These are phyloP conservation scores for Priceomyces fermenticarens DNA, from an alignment of 805 yeast species.

Conservation along the genomic window DNA sequence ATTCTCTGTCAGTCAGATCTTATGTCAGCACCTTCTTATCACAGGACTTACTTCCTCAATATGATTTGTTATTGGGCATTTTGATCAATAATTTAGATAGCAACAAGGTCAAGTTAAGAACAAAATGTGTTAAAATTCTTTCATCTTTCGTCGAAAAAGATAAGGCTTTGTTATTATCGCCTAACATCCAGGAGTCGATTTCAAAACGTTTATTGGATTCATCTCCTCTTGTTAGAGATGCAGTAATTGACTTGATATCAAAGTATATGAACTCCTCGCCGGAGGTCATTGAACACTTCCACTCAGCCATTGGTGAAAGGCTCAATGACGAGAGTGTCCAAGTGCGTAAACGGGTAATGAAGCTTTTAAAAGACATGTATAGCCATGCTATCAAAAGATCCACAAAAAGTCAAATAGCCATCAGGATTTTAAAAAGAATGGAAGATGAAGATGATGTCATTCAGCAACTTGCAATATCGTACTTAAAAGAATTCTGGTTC, in stretches of 20 bases:
- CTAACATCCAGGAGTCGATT: conserved; percentile 52
- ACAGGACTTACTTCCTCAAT: conserved; percentile 33
- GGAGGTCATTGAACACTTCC: conserved; percentile 46
- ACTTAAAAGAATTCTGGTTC: conserved; percentile 26
- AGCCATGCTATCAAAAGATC: conserved; percentile 22
- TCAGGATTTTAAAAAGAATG: conserved; percentile 50
- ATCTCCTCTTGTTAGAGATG: conserved; percentile 73
- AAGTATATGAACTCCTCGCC: conserved; percentile 45
- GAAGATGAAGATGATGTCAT: conserved; percentile 68
- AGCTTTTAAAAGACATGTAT: conserved; percentile 49
- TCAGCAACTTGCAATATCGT: conserved; percentile 37
- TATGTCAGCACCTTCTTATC: conserved; percentile 24
- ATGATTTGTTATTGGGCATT: conserved; percentile 52
- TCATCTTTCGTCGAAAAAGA: conserved; percentile 54
- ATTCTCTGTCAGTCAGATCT: conserved; percentile 9
- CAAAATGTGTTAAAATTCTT: conserved; percentile 65
- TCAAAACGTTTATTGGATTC: conserved; percentile 51
- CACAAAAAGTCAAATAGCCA: conserved; percentile 42
- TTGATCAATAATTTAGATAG: conserved; percentile 38
- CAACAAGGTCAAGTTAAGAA: conserved; percentile 25
- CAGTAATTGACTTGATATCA: conserved; percentile 65
- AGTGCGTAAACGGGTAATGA: conserved; percentile 63
- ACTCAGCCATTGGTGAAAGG: conserved; percentile 46
- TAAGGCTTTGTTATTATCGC: conserved; percentile 45
- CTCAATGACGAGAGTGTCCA: conserved; percentile 58